Base-by-base conservation (phyloP, 805 yeast species). In the Ogataea neopini region DNA sequence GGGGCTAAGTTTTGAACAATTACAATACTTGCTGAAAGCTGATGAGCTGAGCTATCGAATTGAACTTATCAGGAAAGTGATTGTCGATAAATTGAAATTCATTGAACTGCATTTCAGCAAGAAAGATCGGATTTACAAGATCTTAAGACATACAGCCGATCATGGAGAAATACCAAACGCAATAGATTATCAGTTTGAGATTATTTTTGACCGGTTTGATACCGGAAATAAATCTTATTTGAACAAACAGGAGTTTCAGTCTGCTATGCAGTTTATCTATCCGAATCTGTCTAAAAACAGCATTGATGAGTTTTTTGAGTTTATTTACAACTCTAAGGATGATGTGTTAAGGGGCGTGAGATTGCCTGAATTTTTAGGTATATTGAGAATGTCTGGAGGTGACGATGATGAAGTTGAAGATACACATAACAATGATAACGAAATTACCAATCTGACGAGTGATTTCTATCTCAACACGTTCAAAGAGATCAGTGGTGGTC, bases 211-310 rank as follows among this genome's bases (percentile, higher is more conserved):
- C 9, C 70, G 68, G 48, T 71, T 71, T 47, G 69, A 65, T 47
- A 62, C 58, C 26, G 66, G 69, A 1, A 62, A 62, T 39, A 70
- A 69, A 46, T 66, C 68, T 32, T 61, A 66, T 29, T 59, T 77
- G 44, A 64, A 66, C 28, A 71, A 71, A 45, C 41, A 50, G 9
- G 81, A 77, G 56, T 77, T 77, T 49, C 60, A 66, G 3, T 70
- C 69, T 0, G 75, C 78, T 2, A 57, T 76, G 48, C 67, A 68
- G n/a, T 61, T 69, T 34, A 58, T 75, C 19, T 76, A 77, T 18
- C 66, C 72, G 1, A 66, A 62, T 4, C 61, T 71, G 39, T 49
- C 61, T 1, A 67, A 61, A 10, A 63, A 56, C 1, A 75, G 72
- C 47, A 60, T 64, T 42, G 63, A 60, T 30, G 71, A 72, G 25